phyloP scores from a whole-genome alignment of 805 yeast species.

The Candida corydali region DNA sequence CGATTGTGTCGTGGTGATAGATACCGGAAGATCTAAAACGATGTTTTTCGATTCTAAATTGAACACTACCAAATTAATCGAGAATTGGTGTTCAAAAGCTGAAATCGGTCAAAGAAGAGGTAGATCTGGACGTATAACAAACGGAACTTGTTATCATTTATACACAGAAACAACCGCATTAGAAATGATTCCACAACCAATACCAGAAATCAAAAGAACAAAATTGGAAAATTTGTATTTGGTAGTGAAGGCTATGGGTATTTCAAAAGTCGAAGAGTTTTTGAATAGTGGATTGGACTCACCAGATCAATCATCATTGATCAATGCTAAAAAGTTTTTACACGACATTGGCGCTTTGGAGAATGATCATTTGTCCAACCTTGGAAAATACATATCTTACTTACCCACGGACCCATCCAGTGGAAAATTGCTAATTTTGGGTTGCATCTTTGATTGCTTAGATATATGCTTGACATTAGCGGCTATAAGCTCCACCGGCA shows the following conservation, averaged over 20 bases:
- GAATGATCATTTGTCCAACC: constrained; percentile 51
- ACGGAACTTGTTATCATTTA: constrained; percentile 77
- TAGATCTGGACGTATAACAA: constrained; percentile 93
- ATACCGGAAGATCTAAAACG: constrained; percentile 80
- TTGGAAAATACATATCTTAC: constrained; percentile 76
- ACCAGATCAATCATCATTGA: constrained; percentile 55
- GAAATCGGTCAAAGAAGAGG: constrained; percentile 91
- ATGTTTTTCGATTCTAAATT: constrained; percentile 64
- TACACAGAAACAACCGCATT: constrained; percentile 58
- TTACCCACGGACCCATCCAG: constrained; percentile 84
- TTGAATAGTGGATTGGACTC: constrained; percentile 77
- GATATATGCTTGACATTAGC: constrained; percentile 79
- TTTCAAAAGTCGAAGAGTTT: constrained; percentile 65
- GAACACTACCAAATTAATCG: constrained; percentile 68
- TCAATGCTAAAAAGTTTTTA: constrained; percentile 48
- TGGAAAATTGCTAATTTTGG: constrained; percentile 76
- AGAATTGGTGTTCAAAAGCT: constrained; percentile 85
- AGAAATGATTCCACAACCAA: constrained; percentile 65
- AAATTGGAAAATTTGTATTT: constrained; percentile 79
- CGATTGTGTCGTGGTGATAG: constrained; percentile 89
- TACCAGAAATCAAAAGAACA: constrained; percentile 85
- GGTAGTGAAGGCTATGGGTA: constrained; percentile 85
- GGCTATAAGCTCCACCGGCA: constrained; percentile 66
- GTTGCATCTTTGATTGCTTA: constrained; percentile 79
- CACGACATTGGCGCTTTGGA: constrained; percentile 71